Base-by-base conservation (phyloP, 257 asterid genomes). In the Solanum virginianum region DNA sequence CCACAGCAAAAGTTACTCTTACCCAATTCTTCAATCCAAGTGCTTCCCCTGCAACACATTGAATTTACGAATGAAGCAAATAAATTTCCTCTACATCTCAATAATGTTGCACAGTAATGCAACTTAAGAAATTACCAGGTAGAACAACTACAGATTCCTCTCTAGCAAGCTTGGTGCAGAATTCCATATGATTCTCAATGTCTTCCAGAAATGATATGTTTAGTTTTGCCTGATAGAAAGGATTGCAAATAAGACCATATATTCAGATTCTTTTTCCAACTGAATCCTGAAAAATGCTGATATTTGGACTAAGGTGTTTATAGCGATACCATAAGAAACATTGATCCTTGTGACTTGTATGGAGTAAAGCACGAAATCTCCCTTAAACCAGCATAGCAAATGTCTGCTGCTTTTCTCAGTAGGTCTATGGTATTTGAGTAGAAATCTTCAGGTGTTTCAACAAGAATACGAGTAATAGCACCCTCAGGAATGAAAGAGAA, bases 11-110 rank as follows among this genome's bases (percentile, higher is more conserved):
- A 43, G 92, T 90, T 18, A 93, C 69, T 5, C 96, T 90, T 86
- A 91, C 18, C 97, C 98, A 91, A 85, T 92, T 87, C 90, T 86
- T 91, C 56, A 93, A 57, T 65, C 97, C 98, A 90, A 93, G 71
- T 14, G 88, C 83, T 56, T 89, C 82, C 18, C 97, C 97, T 94
- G 88, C 70, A 68, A 81, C 24, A 20, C 81, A 63, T 24, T n/a
- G 13, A 51, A 77, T 26, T 77, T 77, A 51, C 16, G 10, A 77
- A 77, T 15, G 22, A 77, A 8, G 69, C 26, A 11, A 9, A 45
- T 7, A 49, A 29, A 15, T 8, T 20, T 10, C 53, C 32, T 49
- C 82, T 77, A 8, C 62, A 1, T 77, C 59, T 77, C 41, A 22
- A 71, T 53, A 2, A 77, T 16, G 29, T 77, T 53, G 26, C 10